phyloP scores from a whole-genome alignment of 495 filamentous ascomycete species.

The Penicillium roqueforti region DNA sequence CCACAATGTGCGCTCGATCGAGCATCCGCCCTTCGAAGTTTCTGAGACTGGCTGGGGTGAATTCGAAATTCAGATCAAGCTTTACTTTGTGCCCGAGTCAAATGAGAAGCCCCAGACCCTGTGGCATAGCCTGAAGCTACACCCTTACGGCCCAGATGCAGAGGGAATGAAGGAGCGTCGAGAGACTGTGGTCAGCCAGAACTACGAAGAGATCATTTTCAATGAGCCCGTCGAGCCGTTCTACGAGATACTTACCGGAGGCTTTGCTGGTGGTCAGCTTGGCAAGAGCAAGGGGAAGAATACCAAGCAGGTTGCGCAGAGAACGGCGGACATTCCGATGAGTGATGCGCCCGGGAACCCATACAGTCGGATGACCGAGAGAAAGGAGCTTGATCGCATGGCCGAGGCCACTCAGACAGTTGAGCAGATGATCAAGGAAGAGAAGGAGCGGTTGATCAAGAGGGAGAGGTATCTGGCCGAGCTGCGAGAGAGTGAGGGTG shows the following conservation, averaged over 20 bases:
- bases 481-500: conserved; percentile 53
- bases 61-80: conserved; percentile 90
- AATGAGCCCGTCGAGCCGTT: conserved; percentile 92
- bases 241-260: conserved; percentile 73
- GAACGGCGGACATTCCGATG: conserved; percentile 68
- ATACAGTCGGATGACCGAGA: conserved; percentile 72
- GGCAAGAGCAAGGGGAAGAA: conserved; percentile 46
- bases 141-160: conserved; percentile 80
- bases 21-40: conserved; percentile 77
- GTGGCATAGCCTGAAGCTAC: conserved; percentile 85
- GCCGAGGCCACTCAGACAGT: conserved; percentile 61
- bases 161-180: conserved; percentile 63
- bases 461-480: conserved; percentile 60
- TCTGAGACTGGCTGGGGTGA: conserved; percentile 95
- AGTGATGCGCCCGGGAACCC: conserved; percentile 59
- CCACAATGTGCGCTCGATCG: conserved; percentile 74
- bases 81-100: conserved; percentile 82
- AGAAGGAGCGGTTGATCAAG: conserved; percentile 58
- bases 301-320: conserved; percentile 41
- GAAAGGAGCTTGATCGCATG: conserved; percentile 59
- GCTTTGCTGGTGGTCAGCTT: conserved; percentile 34
- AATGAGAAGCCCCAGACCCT: conserved; percentile 87
- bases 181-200: conserved; percentile 66
- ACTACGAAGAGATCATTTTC: conserved; percentile 89
- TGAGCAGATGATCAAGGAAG: conserved; percentile 63